Base-by-base conservation (phyloP, 768 basidiomycete species). In the Russula foetens region DNA sequence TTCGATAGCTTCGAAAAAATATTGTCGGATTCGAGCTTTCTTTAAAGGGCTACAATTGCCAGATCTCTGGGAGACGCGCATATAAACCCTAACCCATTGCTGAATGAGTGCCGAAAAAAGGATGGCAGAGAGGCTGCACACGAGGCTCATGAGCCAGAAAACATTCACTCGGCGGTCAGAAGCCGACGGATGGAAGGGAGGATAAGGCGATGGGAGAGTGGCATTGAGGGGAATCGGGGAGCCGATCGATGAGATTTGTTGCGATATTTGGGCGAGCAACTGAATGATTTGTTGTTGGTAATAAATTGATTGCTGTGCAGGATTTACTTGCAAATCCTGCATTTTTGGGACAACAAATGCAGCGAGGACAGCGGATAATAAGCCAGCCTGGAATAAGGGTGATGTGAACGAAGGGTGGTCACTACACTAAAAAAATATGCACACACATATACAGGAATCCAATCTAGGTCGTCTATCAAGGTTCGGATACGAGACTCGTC, bases 351-450 rank as follows among this genome's bases (percentile, higher is more conserved):
- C 12, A 23, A 55, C 19, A 19, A 60, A 60, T 5, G 53, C 26
- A 0, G 59, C 43, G 23, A 60, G 28, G n/a, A 41, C 46, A 8
- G 39, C 53, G 12, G 59, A 48, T 21, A 60, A 60, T 38, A 60
- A 28, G 7, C 53, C 59, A 6, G 59, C 38, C 59, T 60, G 33
- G 3, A 6, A 24, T 26, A 19, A 4, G 8, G 9, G 11, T 2
- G 15, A n/a, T 5, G 38, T 41, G 8, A 53, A 28, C 1, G 9
- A 24, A 9, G 9, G 1, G n/a, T 19, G 11, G n/a, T 1, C 38
- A 52, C 3, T 9, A 15, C 4, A 12, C 8, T 17, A 4, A 17
- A 7, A 9, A 26, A 12, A 12, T 2, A 9, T 4, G 2, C 24
- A 29, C 52, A n/a, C 14, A 35, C 35, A 11, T 11, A 35, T 35